These are phyloP conservation scores for Beta lomatogona DNA, from an alignment of 179 eudicot genomes.

Conservation along the genomic window DNA sequence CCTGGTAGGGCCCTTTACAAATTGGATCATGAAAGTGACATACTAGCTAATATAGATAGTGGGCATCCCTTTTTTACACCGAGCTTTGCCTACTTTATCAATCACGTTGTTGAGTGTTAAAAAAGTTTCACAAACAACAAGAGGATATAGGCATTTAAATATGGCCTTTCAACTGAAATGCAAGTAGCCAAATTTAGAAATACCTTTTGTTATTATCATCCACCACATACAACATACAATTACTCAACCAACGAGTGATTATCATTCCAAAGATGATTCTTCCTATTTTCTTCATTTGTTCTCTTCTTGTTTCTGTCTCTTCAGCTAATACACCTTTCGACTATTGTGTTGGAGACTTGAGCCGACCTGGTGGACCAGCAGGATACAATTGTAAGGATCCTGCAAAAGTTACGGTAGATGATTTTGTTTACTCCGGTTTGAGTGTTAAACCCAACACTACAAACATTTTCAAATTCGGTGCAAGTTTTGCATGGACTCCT, in stretches of 20 bases:
- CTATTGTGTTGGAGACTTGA: conserved; percentile 6
- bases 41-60: too few relatives aligned
- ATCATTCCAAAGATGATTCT: not conserved
- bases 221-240: not conserved
- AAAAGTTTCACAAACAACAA: too few relatives aligned
- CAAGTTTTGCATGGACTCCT: not conserved
- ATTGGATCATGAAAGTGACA: too few relatives aligned
- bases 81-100: too few relatives aligned
- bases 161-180: not conserved
- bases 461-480: not conserved
- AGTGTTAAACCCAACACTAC: not conserved
- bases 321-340: not conserved
- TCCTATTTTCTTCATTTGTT: not conserved
- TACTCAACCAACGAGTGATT: not conserved
- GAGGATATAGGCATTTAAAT: too few relatives aligned
- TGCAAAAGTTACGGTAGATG: conserved; percentile 9
- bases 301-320: not conserved
- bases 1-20: too few relatives aligned
- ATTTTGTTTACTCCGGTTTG: conserved; percentile 8
- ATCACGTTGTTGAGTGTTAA: too few relatives aligned
- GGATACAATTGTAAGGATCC: conserved; percentile 18
- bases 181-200: not conserved
- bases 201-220: not conserved
- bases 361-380: not conserved
- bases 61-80: too few relatives aligned